A percentile compares a stretch with the other conserved stretches of the same genome.
Evolutionary conservation across 345 rosid genomes (phyloP).

Genomic region (Ceriops decandra): DNA sequence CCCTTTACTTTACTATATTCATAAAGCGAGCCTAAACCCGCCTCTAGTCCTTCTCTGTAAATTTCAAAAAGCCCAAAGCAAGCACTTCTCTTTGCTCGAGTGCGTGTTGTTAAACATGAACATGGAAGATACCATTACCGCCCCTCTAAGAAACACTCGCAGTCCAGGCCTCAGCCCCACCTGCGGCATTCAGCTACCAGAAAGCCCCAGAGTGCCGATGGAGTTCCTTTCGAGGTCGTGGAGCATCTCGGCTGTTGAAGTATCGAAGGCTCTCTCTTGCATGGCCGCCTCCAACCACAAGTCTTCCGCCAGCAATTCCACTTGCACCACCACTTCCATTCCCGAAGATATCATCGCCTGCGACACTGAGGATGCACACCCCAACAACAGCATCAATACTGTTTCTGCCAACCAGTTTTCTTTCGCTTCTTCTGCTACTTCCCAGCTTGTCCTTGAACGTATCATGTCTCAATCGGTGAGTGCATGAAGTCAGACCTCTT

Average conservation of each 20-base stretch:
- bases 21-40: too few species aligned
- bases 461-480: constrained; percentile 91
- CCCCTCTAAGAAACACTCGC: constrained; percentile 36
- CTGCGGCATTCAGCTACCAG: constrained; percentile 46
- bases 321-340: constrained; percentile 32
- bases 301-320: constrained; percentile 1
- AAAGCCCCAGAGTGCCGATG: constrained; percentile 87
- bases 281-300: constrained; percentile 22
- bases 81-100: background rate
- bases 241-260: constrained; percentile 79
- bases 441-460: constrained; percentile 94
- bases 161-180: constrained; percentile 29
- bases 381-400: background rate
- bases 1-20: too few species aligned
- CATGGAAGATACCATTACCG: constrained; percentile 29
- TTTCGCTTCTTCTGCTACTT: constrained; percentile 65
- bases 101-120: background rate
- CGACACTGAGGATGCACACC: constrained; percentile 26
- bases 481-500: background rate
- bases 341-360: constrained; percentile 48
- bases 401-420: constrained; percentile 46
- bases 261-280: constrained; percentile 60
- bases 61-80: background rate
- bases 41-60: background rate
- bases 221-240: constrained; percentile 92